phyloP scores from a whole-genome alignment of 2,329 filamentous ascomycete genomes.

The Dothideomycetidae sp. region DNA sequence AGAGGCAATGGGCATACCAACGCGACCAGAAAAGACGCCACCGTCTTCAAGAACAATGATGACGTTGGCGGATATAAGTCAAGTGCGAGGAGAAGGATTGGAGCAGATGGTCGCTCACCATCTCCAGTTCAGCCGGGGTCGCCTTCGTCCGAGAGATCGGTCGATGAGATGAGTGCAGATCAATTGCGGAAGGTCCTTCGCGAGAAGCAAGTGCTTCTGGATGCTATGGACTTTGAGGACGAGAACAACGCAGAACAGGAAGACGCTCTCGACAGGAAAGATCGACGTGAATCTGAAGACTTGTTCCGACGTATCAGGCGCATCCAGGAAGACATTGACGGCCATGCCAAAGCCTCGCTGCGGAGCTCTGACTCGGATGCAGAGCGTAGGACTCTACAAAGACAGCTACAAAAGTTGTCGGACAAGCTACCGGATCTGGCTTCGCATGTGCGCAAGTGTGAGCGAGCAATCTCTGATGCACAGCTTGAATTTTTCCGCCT shows the following conservation, averaged over 20 bases:
- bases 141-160: constrained; percentile 44
- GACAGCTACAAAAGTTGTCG: constrained; percentile 75
- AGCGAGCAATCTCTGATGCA: constrained; percentile 84
- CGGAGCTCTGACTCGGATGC: constrained; percentile 68
- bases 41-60: constrained; percentile 92
- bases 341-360: constrained; percentile 63
- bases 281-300: constrained; percentile 84
- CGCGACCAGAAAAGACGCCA: constrained; percentile 71
- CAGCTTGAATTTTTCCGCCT: constrained; percentile 85
- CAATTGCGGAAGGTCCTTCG: constrained; percentile 84
- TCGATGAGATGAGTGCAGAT: constrained; percentile 72
- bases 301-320: constrained; percentile 83
- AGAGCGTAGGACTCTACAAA: constrained; percentile 70
- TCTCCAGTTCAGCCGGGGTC: constrained; percentile 64
- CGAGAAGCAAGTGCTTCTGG: constrained; percentile 85
- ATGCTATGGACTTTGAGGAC: constrained; percentile 93
- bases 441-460: constrained; percentile 78
- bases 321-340: constrained; percentile 87
- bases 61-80: constrained; percentile 76
- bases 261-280: constrained; percentile 76
- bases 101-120: constrained; percentile 51
- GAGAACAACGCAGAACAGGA: constrained; percentile 84
- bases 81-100: constrained; percentile 75
- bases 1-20: constrained; percentile 41
- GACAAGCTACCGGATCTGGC: constrained; percentile 86